phyloP scores from a whole-genome alignment of 164 flowering plant species.

The Kalanchoe fedtschenkoi region DNA sequence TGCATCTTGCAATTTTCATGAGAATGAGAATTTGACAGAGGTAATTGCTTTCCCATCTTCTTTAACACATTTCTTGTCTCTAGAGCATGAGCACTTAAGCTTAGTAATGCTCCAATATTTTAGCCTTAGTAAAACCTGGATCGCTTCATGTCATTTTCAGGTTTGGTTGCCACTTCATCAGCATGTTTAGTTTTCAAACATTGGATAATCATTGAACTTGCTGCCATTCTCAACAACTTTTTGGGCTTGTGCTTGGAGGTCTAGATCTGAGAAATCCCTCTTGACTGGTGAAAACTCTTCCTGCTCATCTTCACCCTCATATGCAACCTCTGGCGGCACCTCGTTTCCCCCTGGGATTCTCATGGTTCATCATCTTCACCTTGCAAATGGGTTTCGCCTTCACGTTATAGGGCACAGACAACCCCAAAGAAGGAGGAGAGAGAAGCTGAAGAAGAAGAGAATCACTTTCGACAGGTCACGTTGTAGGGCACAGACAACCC shows the following conservation, averaged over 20 bases:
- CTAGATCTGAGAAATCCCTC: conserved; percentile 45
- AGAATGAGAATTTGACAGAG: conserved; percentile 41
- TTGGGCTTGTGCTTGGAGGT: conserved; percentile 33
- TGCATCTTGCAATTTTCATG: conserved; percentile 38
- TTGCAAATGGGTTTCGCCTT: conserved; percentile 20
- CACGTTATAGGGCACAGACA: conserved; percentile 24
- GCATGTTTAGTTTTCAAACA: conserved; percentile 12
- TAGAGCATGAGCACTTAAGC: conserved; percentile 83
- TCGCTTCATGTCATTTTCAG: conserved; percentile 43
- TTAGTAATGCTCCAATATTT: conserved; percentile 55
- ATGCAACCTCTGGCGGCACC: conserved; percentile 36
- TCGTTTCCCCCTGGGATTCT: conserved; percentile 22
- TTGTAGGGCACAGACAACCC: conserved; percentile 25
- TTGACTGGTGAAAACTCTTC: conserved; percentile 41
- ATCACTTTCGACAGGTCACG: not conserved
- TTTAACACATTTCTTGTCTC: conserved; percentile 37
- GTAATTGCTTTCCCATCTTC: conserved; percentile 27
- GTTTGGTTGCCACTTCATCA: conserved; percentile 14
- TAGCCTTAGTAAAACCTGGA: conserved; percentile 52
- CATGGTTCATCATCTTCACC: conserved; percentile 35
- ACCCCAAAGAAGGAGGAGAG: conserved; percentile 25
- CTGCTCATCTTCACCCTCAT: conserved; percentile 82
- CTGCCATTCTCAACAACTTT: conserved; percentile 12
- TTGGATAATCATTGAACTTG: conserved; percentile 9
- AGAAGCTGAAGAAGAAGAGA: not conserved